Percentiles rank a stretch among this genome's conserved stretches.
These are phyloP conservation scores for Stagonosporopsis chrysanthemi DNA, from an alignment of 2,329 filamentous ascomycete genomes.

Conservation along the genomic window DNA sequence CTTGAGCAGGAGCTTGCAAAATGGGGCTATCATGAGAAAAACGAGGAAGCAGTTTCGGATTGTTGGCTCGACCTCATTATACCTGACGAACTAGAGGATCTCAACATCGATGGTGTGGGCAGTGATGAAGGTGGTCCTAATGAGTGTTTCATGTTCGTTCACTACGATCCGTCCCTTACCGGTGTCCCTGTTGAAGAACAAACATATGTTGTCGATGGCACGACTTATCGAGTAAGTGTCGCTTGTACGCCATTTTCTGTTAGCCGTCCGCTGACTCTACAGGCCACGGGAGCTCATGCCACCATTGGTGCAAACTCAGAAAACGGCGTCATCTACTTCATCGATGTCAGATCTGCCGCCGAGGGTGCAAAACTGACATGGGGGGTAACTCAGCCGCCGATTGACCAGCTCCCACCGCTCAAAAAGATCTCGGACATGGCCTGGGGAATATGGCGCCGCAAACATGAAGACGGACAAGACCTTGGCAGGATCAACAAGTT, in stretches of 20 bases:
- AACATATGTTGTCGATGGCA: background rate
- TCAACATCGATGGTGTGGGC: background rate
- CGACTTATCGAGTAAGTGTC: background rate
- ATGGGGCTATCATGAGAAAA: background rate
- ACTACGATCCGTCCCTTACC: background rate
- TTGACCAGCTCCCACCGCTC: background rate
- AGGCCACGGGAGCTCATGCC: background rate
- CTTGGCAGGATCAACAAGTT: background rate
- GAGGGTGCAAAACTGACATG: background rate
- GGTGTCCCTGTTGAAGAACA: background rate
- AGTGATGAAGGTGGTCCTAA: background rate
- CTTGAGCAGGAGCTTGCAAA: background rate
- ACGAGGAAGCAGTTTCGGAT: background rate
- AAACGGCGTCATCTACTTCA: background rate
- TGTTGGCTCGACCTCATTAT: background rate
- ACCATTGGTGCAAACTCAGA: background rate
- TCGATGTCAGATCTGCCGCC: background rate
- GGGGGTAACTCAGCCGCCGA: background rate
- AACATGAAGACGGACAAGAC: background rate
- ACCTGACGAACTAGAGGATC: background rate
- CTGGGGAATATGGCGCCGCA: constrained; percentile 1
- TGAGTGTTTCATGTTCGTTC: background rate
- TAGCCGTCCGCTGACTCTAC: background rate
- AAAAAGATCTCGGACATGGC: constrained; percentile 1
- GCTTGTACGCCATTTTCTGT: background rate